phyloP scores from a whole-genome alignment of 1,284 basidiomycete species.

The Lignosus rhinocerotis region DNA sequence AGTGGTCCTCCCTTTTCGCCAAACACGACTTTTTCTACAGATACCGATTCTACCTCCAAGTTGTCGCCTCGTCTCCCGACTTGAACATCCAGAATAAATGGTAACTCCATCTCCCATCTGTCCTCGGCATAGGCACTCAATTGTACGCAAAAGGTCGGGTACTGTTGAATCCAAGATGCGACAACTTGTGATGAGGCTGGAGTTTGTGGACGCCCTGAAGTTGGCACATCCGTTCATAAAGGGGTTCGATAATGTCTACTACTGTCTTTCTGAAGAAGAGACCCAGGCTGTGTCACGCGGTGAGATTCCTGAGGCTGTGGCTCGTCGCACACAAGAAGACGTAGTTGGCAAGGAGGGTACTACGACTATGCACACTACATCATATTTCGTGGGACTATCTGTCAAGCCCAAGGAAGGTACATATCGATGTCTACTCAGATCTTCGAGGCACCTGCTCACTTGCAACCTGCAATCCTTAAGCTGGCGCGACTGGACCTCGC shows the following conservation, averaged over 20 bases:
- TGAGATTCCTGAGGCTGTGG: constrained; percentile 75
- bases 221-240: constrained; percentile 96
- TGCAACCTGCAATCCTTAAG: constrained; percentile 39
- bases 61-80: constrained; percentile 89
- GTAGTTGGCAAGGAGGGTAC: constrained; percentile 76
- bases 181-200: constrained; percentile 96
- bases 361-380: constrained; percentile 86
- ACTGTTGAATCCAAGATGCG: constrained; percentile 94
- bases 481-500: constrained; percentile 66
- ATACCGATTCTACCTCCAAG: constrained; percentile 97
- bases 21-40: constrained; percentile 97
- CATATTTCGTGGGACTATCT: constrained; percentile 94
- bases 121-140: not conserved
- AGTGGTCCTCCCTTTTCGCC: constrained; percentile 90
- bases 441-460: constrained; percentile 19
- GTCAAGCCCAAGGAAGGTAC: constrained; percentile 91
- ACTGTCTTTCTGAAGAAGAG: constrained; percentile 87
- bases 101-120: constrained; percentile 43
- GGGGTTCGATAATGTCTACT: constrained; percentile 87
- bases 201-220: constrained; percentile 89
- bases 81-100: constrained; percentile 92
- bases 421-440: constrained; percentile 24
- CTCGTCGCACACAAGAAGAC: constrained; percentile 78
- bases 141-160: constrained; percentile 29
- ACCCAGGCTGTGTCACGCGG: constrained; percentile 84